Percentiles rank a stretch among this genome's conserved stretches.
Evolutionary conservation across 495 filamentous ascomycete species (phyloP).

Genomic region (Penicillium atrosanguineum): DNA sequence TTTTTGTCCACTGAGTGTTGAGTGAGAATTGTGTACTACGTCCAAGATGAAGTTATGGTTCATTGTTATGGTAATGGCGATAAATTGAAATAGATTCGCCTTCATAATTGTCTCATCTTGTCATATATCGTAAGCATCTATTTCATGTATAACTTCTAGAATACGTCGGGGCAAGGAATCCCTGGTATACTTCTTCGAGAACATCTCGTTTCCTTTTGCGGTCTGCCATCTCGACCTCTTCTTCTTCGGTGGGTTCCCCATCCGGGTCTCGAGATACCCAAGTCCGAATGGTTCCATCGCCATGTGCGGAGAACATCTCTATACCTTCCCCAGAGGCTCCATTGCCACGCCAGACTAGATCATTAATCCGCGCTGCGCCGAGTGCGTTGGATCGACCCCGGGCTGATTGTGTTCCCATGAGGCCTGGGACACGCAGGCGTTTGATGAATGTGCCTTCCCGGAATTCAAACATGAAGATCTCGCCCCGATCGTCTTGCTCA

Average conservation of each 20-base stretch:
- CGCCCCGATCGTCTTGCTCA: constrained; percentile 52
- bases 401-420: constrained; percentile 36
- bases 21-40: too few species aligned
- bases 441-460: constrained; percentile 72
- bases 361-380: constrained; percentile 60
- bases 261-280: constrained; percentile 58
- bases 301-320: constrained; percentile 53
- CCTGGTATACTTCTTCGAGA: constrained; percentile 46
- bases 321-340: constrained; percentile 44
- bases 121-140: background rate
- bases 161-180: constrained; percentile 24
- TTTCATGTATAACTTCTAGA: constrained; percentile 9
- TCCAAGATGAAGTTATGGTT: constrained; percentile 1
- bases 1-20: background rate
- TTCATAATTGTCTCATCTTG: background rate
- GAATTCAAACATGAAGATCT: constrained; percentile 71
- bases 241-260: constrained; percentile 47
- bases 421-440: constrained; percentile 60
- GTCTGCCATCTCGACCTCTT: constrained; percentile 35
- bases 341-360: constrained; percentile 66
- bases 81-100: background rate
- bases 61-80: background rate
- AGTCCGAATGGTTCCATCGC: constrained; percentile 48
- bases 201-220: constrained; percentile 53
- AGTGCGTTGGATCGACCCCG: constrained; percentile 33